Percentiles rank a stretch among this genome's conserved stretches.
Conservation (phyloP, 176 grass and related monocot genomes). For the Otatea glauca region DNA sequence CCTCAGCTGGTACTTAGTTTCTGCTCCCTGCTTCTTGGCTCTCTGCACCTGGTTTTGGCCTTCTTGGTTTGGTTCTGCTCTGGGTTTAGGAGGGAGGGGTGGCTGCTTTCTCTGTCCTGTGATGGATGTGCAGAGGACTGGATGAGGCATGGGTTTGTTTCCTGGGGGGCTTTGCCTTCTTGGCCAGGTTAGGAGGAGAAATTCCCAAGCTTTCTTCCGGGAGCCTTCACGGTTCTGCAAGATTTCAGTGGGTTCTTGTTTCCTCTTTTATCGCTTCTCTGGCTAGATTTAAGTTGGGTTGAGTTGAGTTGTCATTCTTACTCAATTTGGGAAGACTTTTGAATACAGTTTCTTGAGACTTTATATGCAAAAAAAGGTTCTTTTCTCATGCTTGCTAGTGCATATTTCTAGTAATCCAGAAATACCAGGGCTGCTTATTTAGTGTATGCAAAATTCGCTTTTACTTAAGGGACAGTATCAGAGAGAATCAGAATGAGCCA, state of each 20-base stretch:
- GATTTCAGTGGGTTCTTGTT: constrained; percentile 9
- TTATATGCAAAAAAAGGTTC: not conserved
- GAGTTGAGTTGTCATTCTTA: constrained; percentile 1
- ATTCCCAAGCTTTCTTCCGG: not conserved
- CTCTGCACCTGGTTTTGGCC: not conserved
- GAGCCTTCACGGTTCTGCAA: not conserved
- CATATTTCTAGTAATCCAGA: not conserved
- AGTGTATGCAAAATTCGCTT: not conserved
- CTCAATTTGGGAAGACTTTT: not conserved
- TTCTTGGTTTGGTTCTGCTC: constrained; percentile 20
- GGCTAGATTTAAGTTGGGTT: not conserved
- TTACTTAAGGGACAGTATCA: not conserved
- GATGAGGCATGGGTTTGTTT: constrained; percentile 28
- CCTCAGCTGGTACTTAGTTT: constrained; percentile 44
- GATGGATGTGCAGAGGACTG: constrained; percentile 7
- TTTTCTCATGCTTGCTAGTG: constrained; percentile 7
- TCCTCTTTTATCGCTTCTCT: not conserved
- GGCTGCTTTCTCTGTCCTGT: not conserved
- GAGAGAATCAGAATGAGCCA: constrained; percentile 26
- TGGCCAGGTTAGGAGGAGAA: constrained; percentile 23
- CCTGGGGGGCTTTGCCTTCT: not conserved
- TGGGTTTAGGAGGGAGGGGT: not conserved
- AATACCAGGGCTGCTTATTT: not conserved
- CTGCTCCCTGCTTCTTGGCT: not conserved
- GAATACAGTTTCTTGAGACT: not conserved